A percentile compares a stretch with the other conserved stretches of the same genome.
Evolutionary conservation across 2,329 filamentous ascomycete genomes (phyloP).

Genomic region (Pseudovirgaria hyperparasitica): DNA sequence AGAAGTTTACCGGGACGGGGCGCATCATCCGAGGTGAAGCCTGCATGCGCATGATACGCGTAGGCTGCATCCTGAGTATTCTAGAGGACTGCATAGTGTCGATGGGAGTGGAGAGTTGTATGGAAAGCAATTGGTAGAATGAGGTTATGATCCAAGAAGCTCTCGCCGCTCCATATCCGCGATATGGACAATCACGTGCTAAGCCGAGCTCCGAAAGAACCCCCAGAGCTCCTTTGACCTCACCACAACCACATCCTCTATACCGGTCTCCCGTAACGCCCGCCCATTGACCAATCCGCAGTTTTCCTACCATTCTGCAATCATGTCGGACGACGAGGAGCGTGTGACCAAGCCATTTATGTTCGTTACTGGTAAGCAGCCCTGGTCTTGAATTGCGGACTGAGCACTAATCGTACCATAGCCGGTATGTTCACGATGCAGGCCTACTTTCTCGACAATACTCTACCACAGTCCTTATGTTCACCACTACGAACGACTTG

Average conservation of each 20-base stretch:
- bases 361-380: constrained; percentile 88
- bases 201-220: constrained; percentile 6
- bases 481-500: neutral
- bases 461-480: constrained; percentile 3
- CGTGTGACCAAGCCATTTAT: constrained; percentile 99
- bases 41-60: constrained; percentile 34
- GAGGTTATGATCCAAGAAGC: too few species aligned
- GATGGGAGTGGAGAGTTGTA: constrained; percentile 8
- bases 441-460: constrained; percentile 4
- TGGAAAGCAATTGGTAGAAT: too few species aligned
- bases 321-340: constrained; percentile 83
- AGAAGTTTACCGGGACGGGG: constrained; percentile 56
- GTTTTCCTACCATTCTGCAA: constrained; percentile 34
- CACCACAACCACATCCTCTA: constrained; percentile 11
- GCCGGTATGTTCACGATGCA: constrained; percentile 24
- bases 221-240: constrained; percentile 12
- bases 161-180: too few species aligned
- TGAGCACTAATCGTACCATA: constrained; percentile 20
- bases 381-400: constrained; percentile 6
- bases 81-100: constrained; percentile 24
- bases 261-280: constrained; percentile 13
- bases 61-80: constrained; percentile 25
- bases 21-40: constrained; percentile 32
- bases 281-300: constrained; percentile 13
- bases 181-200: neutral